A percentile compares a stretch with the other conserved stretches of the same genome.
Conservation (phyloP, 2,329 filamentous ascomycete species). For the Xylariales sp. region DNA sequence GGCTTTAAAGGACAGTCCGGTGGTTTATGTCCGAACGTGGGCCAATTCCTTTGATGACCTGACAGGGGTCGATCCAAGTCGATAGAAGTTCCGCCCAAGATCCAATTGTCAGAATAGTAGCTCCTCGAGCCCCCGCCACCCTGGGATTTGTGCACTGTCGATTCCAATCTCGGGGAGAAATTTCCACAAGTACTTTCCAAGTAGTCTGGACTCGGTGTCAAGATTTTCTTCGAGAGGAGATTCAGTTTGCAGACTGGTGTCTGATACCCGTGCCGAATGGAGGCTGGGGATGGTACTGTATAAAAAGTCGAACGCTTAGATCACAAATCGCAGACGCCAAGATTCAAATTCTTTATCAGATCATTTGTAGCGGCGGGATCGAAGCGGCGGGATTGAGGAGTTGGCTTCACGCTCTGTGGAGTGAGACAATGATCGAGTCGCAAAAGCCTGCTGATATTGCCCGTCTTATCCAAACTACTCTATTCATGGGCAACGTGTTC, state of each 20-base stretch:
- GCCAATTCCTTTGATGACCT: conserved; percentile 19
- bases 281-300: neutral
- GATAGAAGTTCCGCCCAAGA: conserved; percentile 12
- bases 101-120: too few relatives aligned
- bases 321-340: neutral
- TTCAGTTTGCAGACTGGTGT: too few relatives aligned
- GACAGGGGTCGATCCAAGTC: conserved; percentile 24
- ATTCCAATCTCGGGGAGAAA: too few relatives aligned
- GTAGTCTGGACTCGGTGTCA: too few relatives aligned
- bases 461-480: too few relatives aligned
- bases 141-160: too few relatives aligned
- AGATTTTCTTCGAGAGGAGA: too few relatives aligned
- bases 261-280: too few relatives aligned
- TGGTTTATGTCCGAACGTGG: conserved; percentile 28
- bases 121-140: too few relatives aligned
- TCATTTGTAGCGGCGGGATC: neutral
- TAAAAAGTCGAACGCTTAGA: neutral
- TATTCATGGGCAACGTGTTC: too few relatives aligned
- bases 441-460: too few relatives aligned
- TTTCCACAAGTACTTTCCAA: too few relatives aligned
- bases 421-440: neutral
- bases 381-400: neutral
- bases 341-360: neutral
- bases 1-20: conserved; percentile 24
- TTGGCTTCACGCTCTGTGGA: neutral